These are phyloP conservation scores for Ganoderma meredithae DNA, from an alignment of 1,284 basidiomycete species.

Conservation along the genomic window DNA sequence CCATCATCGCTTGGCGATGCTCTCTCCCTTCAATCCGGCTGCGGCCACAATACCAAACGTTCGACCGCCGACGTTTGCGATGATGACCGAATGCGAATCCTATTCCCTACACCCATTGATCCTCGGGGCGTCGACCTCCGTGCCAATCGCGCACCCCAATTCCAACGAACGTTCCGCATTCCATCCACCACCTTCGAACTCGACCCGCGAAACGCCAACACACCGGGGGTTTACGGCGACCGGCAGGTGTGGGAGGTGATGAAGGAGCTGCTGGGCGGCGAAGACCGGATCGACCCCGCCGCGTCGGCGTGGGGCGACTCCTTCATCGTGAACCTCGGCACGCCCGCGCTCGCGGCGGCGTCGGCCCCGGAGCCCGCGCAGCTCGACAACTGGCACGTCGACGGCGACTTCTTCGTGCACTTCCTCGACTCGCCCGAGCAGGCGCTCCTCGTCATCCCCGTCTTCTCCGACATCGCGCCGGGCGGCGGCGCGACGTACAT, in stretches of 20 bases:
- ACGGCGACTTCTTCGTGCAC: slow-evolving; percentile 72
- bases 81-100: not conserved
- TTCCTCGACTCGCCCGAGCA: slow-evolving; percentile 71
- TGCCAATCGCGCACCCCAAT: not conserved
- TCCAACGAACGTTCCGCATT: not conserved
- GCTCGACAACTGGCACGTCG: slow-evolving; percentile 69
- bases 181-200: not conserved
- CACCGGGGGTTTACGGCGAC: not conserved
- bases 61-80: slow-evolving; percentile 1
- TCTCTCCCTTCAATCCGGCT: not conserved
- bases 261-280: slow-evolving; percentile 63
- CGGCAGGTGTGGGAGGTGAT: slow-evolving; percentile 66
- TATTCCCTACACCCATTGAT: not conserved
- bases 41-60: not conserved
- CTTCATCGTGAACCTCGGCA: slow-evolving; percentile 67
- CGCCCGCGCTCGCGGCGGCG: slow-evolving; percentile 46
- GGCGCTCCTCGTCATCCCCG: slow-evolving; percentile 64
- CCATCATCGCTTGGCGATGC: not conserved
- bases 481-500: slow-evolving; percentile 65
- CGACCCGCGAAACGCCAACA: not conserved
- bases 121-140: not conserved
- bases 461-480: slow-evolving; percentile 60
- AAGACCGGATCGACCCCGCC: slow-evolving; percentile 59
- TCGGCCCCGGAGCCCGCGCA: slow-evolving; percentile 45
- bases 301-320: slow-evolving; percentile 61